Evolutionary conservation across 768 basidiomycete species (phyloP).

Genomic region (Tricholoma hemisulphureum): DNA sequence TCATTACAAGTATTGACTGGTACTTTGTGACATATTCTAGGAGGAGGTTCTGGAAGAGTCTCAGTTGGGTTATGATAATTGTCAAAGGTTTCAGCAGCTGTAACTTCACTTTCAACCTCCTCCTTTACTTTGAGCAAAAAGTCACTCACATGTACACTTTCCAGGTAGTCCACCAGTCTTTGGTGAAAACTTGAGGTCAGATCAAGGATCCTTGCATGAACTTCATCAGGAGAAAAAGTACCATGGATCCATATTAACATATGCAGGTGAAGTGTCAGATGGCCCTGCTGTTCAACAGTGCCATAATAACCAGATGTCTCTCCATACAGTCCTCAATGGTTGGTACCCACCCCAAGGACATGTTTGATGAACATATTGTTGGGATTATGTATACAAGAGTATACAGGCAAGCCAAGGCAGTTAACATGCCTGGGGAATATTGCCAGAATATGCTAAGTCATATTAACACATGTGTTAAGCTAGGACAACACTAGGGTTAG

Average conservation of each 20-base stretch:
- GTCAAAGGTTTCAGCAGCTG: not conserved
- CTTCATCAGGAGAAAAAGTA: not conserved
- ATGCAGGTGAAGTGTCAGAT: slow-evolving; percentile 35
- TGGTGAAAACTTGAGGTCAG: slow-evolving; percentile 14
- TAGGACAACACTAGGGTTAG: no score
- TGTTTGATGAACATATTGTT: slow-evolving; percentile 15
- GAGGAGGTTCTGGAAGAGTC: slow-evolving; percentile 1
- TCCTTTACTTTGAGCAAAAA: slow-evolving; percentile 12
- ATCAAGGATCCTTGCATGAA: not conserved
- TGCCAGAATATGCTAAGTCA: no score
- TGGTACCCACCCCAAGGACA: slow-evolving; percentile 16
- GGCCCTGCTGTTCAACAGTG: slow-evolving; percentile 36
- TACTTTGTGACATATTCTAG: not conserved
- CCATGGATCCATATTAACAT: not conserved
- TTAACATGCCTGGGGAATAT: no score
- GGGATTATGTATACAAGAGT: no score
- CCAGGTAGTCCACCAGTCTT: slow-evolving; percentile 18
- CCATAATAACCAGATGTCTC: slow-evolving; percentile 24
- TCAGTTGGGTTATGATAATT: slow-evolving; percentile 1
- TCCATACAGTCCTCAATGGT: slow-evolving; percentile 17
- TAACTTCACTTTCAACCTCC: slow-evolving; percentile 1
- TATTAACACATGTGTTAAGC: no score
- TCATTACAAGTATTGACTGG: not conserved
- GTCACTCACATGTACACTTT: slow-evolving; percentile 18
- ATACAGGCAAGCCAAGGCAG: no score